A percentile compares a stretch with the other conserved stretches of the same genome.
Evolutionary conservation across 805 yeast species (phyloP).

Genomic region (Suhomyces sp.): DNA sequence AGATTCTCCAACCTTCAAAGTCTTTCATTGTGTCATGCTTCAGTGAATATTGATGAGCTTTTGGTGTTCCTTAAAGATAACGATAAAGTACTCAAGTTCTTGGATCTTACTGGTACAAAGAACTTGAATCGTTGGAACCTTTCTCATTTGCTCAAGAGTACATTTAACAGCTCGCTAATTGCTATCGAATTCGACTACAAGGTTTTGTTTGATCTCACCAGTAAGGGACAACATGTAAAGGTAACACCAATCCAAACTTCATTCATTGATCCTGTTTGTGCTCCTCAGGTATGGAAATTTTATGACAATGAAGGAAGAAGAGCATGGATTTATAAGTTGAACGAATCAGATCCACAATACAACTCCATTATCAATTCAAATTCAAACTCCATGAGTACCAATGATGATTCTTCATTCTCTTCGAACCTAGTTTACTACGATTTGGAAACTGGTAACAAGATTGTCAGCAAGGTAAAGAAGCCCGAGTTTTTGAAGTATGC

Average conservation of each 20-base stretch:
- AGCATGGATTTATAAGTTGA: slow-evolving; percentile 68
- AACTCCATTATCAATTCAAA: slow-evolving; percentile 22
- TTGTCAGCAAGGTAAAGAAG: slow-evolving; percentile 43
- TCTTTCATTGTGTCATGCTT: slow-evolving; percentile 42
- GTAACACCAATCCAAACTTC: slow-evolving; percentile 30
- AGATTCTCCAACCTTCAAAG: slow-evolving; percentile 43
- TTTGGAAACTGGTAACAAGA: slow-evolving; percentile 61
- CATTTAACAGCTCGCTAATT: slow-evolving; percentile 34
- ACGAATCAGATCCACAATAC: slow-evolving; percentile 31
- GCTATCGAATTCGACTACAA: slow-evolving; percentile 70
- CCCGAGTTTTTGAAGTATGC: slow-evolving; percentile 55
- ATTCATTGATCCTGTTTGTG: slow-evolving; percentile 23
- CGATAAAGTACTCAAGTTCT: slow-evolving; percentile 45
- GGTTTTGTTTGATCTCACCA: slow-evolving; percentile 48
- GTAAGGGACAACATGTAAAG: slow-evolving; percentile 31
- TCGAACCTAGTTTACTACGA: slow-evolving; percentile 57
- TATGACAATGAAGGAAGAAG: slow-evolving; percentile 71
- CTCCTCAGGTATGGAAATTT: slow-evolving; percentile 47
- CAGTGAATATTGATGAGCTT: slow-evolving; percentile 38
- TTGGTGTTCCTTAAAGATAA: slow-evolving; percentile 32
- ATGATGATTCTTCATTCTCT: slow-evolving; percentile 2
- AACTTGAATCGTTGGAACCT: slow-evolving; percentile 58
- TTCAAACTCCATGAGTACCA: slow-evolving; percentile 11
- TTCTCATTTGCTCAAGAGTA: slow-evolving; percentile 26
- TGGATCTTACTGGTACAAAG: slow-evolving; percentile 68